A percentile compares a stretch with the other conserved stretches of the same genome.
These are phyloP conservation scores for Tuber melanosporum DNA, from an alignment of 495 filamentous ascomycete genomes.

Conservation along the genomic window DNA sequence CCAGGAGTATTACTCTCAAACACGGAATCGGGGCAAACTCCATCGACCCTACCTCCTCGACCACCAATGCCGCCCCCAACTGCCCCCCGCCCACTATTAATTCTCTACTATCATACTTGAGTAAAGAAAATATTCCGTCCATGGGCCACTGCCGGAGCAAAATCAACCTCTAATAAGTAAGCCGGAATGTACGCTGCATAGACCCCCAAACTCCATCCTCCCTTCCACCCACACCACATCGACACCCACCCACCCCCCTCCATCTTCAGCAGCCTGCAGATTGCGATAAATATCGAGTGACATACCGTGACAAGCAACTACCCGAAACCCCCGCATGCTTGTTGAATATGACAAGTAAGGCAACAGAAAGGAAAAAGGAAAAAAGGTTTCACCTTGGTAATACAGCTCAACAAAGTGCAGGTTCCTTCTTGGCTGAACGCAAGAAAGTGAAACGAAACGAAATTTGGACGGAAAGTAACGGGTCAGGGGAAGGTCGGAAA, in stretches of 20 bases:
- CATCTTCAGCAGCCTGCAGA: background rate
- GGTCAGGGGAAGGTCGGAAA: background rate
- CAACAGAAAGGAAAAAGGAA: background rate
- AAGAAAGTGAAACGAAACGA: background rate
- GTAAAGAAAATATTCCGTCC: background rate
- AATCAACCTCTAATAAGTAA: background rate
- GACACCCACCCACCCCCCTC: background rate
- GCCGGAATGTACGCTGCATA: background rate
- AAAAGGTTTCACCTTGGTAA: background rate
- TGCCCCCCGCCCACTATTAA: background rate
- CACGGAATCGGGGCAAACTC: background rate
- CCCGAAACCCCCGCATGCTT: background rate
- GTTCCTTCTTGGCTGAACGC: background rate
- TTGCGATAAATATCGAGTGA: background rate
- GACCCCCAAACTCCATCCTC: background rate
- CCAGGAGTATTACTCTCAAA: background rate
- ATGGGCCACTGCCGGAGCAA: background rate
- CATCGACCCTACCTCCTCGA: background rate
- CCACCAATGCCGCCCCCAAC: background rate
- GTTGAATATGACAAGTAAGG: background rate
- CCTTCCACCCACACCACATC: background rate
- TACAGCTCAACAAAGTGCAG: conserved; percentile 1
- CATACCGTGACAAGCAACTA: background rate
- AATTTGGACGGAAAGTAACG: conserved; percentile 2
- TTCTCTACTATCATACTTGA: background rate